Conservation (phyloP, 495 filamentous ascomycete species). For the Podospora comata region DNA sequence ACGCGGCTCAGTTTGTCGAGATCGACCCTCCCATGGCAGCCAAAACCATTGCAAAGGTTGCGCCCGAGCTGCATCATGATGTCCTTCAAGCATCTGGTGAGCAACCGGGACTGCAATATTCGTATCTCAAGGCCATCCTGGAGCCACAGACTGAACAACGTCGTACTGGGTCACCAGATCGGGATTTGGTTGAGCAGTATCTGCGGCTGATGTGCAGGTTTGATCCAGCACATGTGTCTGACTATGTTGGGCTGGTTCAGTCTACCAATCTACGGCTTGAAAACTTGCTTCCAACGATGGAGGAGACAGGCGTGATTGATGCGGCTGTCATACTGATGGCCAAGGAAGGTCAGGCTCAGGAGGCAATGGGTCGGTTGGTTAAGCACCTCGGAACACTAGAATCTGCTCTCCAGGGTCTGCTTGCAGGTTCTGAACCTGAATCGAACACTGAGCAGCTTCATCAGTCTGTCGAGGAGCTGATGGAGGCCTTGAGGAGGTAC, state of each 20-base stretch:
- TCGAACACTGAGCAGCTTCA: slow-evolving; percentile 51
- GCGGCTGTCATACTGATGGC: slow-evolving; percentile 90
- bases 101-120: slow-evolving; percentile 63
- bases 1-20: slow-evolving; percentile 64
- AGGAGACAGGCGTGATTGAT: slow-evolving; percentile 85
- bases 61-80: slow-evolving; percentile 67
- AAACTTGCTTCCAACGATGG: slow-evolving; percentile 79
- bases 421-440: slow-evolving; percentile 48
- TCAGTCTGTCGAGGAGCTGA: slow-evolving; percentile 55
- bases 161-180: slow-evolving; percentile 36
- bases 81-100: slow-evolving; percentile 63
- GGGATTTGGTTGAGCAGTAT: slow-evolving; percentile 75
- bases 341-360: slow-evolving; percentile 77
- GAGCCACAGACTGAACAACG: slow-evolving; percentile 58
- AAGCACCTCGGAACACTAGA: slow-evolving; percentile 75
- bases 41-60: slow-evolving; percentile 61
- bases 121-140: slow-evolving; percentile 74
- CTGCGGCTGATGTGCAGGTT: slow-evolving; percentile 86
- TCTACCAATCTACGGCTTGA: slow-evolving; percentile 78
- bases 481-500: slow-evolving; percentile 82
- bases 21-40: slow-evolving; percentile 70
- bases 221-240: slow-evolving; percentile 75
- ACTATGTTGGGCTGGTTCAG: slow-evolving; percentile 75
- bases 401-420: slow-evolving; percentile 69
- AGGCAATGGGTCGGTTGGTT: slow-evolving; percentile 80